Evolutionary conservation across 352 stramenopile species (phyloP).

Genomic region (Pythium biforme): DNA sequence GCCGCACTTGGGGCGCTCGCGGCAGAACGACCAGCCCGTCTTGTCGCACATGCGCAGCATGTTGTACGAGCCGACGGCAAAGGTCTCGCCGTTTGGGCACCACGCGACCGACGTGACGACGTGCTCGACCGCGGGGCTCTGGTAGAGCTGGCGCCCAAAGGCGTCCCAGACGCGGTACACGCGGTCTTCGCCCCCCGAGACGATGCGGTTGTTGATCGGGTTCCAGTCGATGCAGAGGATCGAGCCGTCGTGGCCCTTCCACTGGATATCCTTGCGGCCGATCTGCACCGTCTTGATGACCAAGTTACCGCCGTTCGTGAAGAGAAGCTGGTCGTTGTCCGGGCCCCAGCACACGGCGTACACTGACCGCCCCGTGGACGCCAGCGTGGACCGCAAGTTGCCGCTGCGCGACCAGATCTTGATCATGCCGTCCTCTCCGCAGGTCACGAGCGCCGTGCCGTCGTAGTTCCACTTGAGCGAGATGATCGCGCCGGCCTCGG

Average conservation of each 20-base stretch:
- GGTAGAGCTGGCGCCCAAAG: constrained; percentile 90
- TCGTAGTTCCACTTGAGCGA: constrained; percentile 93
- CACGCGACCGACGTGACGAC: constrained; percentile 91
- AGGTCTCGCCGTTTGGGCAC: constrained; percentile 89
- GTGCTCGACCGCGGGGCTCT: constrained; percentile 77
- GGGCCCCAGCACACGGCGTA: constrained; percentile 91
- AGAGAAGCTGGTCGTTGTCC: constrained; percentile 90
- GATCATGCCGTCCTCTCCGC: constrained; percentile 91
- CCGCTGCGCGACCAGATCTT: constrained; percentile 91
- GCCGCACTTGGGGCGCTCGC: constrained; percentile 74
- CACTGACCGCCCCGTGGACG: constrained; percentile 73
- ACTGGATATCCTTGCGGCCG: constrained; percentile 83
- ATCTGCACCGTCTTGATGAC: constrained; percentile 92
- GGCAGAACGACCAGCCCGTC: constrained; percentile 90
- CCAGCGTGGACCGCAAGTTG: constrained; percentile 86
- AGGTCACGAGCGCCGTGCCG: constrained; percentile 87
- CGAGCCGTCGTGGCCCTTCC: constrained; percentile 89
- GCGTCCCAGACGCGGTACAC: constrained; percentile 92
- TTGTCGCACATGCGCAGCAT: constrained; percentile 92
- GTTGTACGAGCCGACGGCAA: constrained; percentile 92
- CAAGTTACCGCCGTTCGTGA: constrained; percentile 83
- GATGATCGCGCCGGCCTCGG: constrained; percentile 83
- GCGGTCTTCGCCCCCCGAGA: constrained; percentile 92
- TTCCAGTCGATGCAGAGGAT: constrained; percentile 94
- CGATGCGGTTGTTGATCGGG: constrained; percentile 88